Conservation (phyloP, 2,329 filamentous ascomycete genomes). For the Endoconidiophora polonica region DNA sequence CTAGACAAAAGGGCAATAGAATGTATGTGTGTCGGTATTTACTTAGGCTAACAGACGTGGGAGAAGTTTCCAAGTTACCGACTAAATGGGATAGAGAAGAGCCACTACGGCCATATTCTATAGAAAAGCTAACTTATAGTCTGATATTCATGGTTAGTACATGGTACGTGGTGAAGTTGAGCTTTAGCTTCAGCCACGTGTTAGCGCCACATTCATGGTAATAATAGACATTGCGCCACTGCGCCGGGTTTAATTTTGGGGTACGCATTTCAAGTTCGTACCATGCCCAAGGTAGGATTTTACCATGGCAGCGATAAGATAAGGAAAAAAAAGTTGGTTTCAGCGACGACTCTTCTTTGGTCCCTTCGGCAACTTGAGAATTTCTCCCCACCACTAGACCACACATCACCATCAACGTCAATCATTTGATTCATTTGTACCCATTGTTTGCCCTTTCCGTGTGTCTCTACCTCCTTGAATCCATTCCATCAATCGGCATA, state of each 20-base stretch:
- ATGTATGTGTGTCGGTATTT: no score
- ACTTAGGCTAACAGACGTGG: no score
- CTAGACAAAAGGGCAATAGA: no score
- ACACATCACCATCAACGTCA: constrained; percentile 6
- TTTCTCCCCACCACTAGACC: not conserved
- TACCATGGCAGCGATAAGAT: constrained; percentile 9
- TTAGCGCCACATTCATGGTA: not conserved
- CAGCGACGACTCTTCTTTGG: constrained; percentile 1
- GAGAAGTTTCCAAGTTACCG: no score
- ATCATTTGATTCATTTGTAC: constrained; percentile 7
- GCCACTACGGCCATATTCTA: no score
- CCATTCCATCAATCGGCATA: not conserved
- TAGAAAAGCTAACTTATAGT: no score
- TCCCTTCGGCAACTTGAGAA: constrained; percentile 2
- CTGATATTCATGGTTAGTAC: no score
- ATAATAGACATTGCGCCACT: not conserved
- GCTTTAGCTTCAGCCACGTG: no score
- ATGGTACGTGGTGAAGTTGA: no score
- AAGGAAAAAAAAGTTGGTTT: constrained; percentile 14
- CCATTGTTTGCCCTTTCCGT: not conserved
- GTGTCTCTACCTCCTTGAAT: constrained; percentile 1
- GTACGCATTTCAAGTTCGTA: not conserved
- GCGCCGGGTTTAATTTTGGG: no score
- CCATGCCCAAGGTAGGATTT: not conserved
- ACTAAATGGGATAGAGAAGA: no score